phyloP scores from a whole-genome alignment of 2,329 filamentous ascomycete genomes.

The Curvularia verruculosa region DNA sequence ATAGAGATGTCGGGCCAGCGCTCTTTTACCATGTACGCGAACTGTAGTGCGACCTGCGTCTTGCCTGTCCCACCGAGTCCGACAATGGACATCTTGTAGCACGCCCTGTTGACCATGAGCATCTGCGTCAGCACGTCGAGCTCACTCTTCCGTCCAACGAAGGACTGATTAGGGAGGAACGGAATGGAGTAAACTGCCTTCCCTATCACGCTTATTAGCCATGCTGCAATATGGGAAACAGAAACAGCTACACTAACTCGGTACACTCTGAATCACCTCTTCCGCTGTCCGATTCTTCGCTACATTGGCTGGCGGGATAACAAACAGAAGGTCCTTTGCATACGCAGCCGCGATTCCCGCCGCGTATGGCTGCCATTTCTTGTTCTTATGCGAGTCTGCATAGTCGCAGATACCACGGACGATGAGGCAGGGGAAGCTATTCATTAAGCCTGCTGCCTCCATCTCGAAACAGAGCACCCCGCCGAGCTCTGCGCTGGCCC shows the following conservation, averaged over 20 bases:
- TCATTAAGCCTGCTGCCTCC: constrained; percentile 2
- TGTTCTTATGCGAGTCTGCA: constrained; percentile 7
- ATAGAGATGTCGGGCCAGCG: background rate
- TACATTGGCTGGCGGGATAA: background rate
- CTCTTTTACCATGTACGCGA: constrained; percentile 14
- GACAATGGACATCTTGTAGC: background rate
- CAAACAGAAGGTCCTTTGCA: background rate
- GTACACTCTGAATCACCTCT: too few relatives aligned
- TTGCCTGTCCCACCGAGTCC: background rate
- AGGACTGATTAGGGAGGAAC: background rate
- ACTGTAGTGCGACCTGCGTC: constrained; percentile 31
- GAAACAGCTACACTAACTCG: too few relatives aligned
- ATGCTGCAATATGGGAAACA: too few relatives aligned
- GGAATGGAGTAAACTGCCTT: too few relatives aligned
- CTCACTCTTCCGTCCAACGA: background rate
- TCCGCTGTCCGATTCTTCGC: too few relatives aligned
- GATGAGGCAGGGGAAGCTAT: constrained; percentile 5
- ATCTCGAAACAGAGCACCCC: constrained; percentile 6
- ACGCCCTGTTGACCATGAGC: background rate
- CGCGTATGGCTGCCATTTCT: constrained; percentile 4
- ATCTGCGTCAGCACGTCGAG: background rate
- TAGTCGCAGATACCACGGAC: constrained; percentile 10
- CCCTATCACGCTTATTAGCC: too few relatives aligned
- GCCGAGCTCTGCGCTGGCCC: constrained; percentile 26
- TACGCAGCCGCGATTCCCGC: constrained; percentile 1